Evolutionary conservation across 2,329 filamentous ascomycete species (phyloP).

Genomic region (Tricladium varicosporioides): DNA sequence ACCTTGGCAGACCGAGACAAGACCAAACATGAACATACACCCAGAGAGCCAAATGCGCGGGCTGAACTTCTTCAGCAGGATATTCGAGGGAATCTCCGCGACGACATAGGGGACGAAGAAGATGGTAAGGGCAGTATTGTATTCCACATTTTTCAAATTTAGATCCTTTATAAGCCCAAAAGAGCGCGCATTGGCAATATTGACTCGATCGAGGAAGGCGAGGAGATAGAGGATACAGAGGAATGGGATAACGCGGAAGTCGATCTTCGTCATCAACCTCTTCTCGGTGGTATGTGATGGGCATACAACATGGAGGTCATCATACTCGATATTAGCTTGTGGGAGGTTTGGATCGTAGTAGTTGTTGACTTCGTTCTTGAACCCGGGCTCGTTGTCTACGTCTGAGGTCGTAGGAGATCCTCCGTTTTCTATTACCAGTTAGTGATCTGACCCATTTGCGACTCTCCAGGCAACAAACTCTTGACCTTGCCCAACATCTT

Average conservation of each 20-base stretch:
- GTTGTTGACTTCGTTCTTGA: slow-evolving; percentile 23
- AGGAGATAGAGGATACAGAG: slow-evolving; percentile 70
- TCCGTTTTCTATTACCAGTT: slow-evolving; percentile 11
- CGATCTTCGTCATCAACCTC: slow-evolving; percentile 67
- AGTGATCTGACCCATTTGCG: neutral
- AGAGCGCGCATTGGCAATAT: slow-evolving; percentile 74
- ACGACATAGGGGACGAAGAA: slow-evolving; percentile 79
- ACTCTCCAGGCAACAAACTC: no score
- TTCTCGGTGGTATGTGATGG: slow-evolving; percentile 47
- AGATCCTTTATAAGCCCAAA: slow-evolving; percentile 66
- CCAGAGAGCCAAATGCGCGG: slow-evolving; percentile 71
- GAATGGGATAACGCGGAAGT: slow-evolving; percentile 69
- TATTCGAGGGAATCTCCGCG: slow-evolving; percentile 70
- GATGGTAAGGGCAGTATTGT: slow-evolving; percentile 75
- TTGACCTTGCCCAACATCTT: no score
- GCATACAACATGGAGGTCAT: slow-evolving; percentile 30
- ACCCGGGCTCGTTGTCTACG: slow-evolving; percentile 23
- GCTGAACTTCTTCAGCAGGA: slow-evolving; percentile 65
- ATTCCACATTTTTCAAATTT: slow-evolving; percentile 55
- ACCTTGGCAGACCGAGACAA: slow-evolving; percentile 34
- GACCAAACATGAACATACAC: slow-evolving; percentile 72
- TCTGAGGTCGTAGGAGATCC: slow-evolving; percentile 19
- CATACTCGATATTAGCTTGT: slow-evolving; percentile 18
- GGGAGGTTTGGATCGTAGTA: slow-evolving; percentile 27
- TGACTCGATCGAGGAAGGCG: slow-evolving; percentile 71